phyloP scores from a whole-genome alignment of 352 stramenopile genomes.

The Peronosclerospora sorghi region DNA sequence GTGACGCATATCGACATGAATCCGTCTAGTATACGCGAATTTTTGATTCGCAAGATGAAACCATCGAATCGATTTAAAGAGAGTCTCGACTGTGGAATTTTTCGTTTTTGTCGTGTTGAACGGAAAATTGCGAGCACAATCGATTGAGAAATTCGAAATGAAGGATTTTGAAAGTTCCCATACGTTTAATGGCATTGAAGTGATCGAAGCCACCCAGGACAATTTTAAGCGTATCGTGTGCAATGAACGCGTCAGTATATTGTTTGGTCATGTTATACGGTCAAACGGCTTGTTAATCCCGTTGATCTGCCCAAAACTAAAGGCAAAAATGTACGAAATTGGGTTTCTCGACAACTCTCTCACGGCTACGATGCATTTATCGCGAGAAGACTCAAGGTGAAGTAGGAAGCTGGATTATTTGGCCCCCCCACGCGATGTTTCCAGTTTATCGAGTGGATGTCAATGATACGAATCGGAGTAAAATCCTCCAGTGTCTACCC shows the following conservation, averaged over 20 bases:
- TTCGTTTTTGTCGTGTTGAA: too few species aligned
- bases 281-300: conserved; percentile 17
- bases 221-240: conserved; percentile 16
- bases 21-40: conserved; percentile 19
- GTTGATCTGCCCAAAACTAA: conserved; percentile 20
- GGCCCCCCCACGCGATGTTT: conserved; percentile 36
- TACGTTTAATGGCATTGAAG: too few species aligned
- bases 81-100: conserved; percentile 8
- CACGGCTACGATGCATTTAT: conserved; percentile 47
- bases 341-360: conserved; percentile 27
- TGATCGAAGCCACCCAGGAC: neutral
- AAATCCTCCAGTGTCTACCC: conserved; percentile 13
- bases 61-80: conserved; percentile 32
- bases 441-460: conserved; percentile 28
- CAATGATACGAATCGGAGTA: conserved; percentile 6
- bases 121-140: too few species aligned
- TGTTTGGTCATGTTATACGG: conserved; percentile 33
- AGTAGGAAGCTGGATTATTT: conserved; percentile 25
- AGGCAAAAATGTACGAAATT: conserved; percentile 17
- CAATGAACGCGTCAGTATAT: conserved; percentile 1
- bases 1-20: conserved; percentile 16
- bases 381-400: conserved; percentile 4
- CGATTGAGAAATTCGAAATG: too few species aligned
- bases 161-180: too few species aligned
- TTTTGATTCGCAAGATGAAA: conserved; percentile 32